Base-by-base conservation (phyloP, 441 rosid genomes). In the Jatropha multifida region DNA sequence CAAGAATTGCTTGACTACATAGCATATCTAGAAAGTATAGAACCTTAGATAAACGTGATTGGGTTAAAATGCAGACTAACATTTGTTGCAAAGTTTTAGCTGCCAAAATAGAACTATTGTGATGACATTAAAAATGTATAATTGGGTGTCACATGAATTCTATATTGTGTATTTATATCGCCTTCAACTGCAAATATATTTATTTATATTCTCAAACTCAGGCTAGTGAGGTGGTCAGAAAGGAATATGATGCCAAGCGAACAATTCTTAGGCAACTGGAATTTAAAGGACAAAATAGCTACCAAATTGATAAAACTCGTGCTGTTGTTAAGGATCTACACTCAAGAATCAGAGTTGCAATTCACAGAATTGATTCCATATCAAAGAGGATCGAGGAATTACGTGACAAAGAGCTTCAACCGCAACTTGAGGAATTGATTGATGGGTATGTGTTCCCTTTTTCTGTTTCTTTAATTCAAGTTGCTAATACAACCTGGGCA, bases 361-460 rank as follows among this genome's bases (percentile, higher is more conserved):
- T 96, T 80, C 93, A 92, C 62, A 86, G 97, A 87, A 96, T 96
- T 18, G 83, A 94, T 75, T 90, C 99, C 15, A 87, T 96, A 81
- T 96, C 98, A 44, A 88, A 87, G 83, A 87, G 90, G 81, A 91
- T 96, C 56, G 99, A 93, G 86, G 98, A 94, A 73, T 80, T 96
- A 55, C 87, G 99, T 59, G 99, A 96, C 88, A 85, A 76, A 74
- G 99, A 96, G 84, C 97, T 96, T 61, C 98, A 96, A 75, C 99
- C 98, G 56, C 99, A 96, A 74, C 94, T 96, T 6, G 97, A 96
- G 78, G 99, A 96, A 82, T 84, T 96, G 77, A 94, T 96, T 59
- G 87, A 88, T 80, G 98, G 98, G 99, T 96, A 87, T 67, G 80
- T 78, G 37, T 73, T 58, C 66, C 40, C 23, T 65, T 54, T 17